These are phyloP conservation scores for Hericium coralloides DNA, from an alignment of 768 basidiomycete genomes.

Conservation along the genomic window DNA sequence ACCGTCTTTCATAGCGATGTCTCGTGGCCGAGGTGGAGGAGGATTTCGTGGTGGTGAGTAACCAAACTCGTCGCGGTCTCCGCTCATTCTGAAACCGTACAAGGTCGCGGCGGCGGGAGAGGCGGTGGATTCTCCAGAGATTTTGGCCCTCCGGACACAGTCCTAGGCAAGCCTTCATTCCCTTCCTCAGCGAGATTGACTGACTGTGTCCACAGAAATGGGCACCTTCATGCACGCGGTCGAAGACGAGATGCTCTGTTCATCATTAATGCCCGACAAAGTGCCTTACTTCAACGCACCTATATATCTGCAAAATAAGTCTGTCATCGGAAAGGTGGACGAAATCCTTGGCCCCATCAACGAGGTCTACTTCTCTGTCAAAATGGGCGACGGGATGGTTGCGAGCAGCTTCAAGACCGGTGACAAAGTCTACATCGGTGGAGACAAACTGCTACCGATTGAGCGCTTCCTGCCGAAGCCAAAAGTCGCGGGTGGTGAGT, in stretches of 20 bases:
- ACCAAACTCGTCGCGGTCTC: too few species aligned
- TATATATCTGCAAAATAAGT: constrained; percentile 95
- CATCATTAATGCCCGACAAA: constrained; percentile 75
- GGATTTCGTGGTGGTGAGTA: constrained; percentile 38
- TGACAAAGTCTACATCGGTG: constrained; percentile 95
- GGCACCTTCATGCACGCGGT: constrained; percentile 91
- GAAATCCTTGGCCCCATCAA: constrained; percentile 99
- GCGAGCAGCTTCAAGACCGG: constrained; percentile 95
- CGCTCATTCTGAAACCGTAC: too few species aligned
- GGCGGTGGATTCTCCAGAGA: constrained; percentile 68
- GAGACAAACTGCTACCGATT: constrained; percentile 94
- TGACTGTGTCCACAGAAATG: constrained; percentile 52
- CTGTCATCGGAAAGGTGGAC: constrained; percentile 93
- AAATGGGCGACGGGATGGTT: constrained; percentile 94
- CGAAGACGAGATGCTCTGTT: constrained; percentile 97
- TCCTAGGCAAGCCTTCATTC: constrained; percentile 46
- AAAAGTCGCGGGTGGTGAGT: constrained; percentile 63
- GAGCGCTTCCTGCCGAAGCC: constrained; percentile 97
- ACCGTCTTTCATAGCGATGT: constrained; percentile 25
- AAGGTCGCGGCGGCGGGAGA: constrained; percentile 19
- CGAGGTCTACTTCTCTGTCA: constrained; percentile 95
- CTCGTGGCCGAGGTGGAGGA: constrained; percentile 37
- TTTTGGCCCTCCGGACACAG: constrained; percentile 69
- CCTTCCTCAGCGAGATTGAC: constrained; percentile 6
- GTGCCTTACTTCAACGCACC: constrained; percentile 99